These are phyloP conservation scores for Boletus pseudopeckii DNA, from an alignment of 768 basidiomycete species.

Conservation along the genomic window DNA sequence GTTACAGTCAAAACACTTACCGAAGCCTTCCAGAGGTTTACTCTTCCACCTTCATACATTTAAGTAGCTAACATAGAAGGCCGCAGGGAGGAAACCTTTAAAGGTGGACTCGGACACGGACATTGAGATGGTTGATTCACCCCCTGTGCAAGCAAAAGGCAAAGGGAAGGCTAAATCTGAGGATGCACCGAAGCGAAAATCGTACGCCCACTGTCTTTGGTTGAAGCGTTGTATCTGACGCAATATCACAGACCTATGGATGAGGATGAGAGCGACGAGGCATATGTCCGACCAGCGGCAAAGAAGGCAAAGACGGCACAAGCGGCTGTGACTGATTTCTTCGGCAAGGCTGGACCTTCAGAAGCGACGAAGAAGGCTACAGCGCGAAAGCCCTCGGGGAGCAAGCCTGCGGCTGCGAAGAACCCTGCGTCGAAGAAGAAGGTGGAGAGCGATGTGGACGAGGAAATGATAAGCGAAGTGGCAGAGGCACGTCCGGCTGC, in stretches of 20 bases:
- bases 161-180: conserved; percentile 45
- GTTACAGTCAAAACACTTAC: no score
- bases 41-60: no score
- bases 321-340: conserved; percentile 56
- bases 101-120: conserved; percentile 40
- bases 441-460: conserved; percentile 43
- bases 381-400: conserved; percentile 53
- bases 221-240: conserved; percentile 10
- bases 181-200: conserved; percentile 60
- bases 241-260: conserved; percentile 21
- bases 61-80: no score
- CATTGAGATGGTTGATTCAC: conserved; percentile 27
- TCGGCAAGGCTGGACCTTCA: conserved; percentile 41
- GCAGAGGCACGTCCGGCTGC: conserved; percentile 40
- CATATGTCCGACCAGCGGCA: conserved; percentile 41
- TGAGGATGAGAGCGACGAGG: conserved; percentile 40
- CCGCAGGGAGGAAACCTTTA: conserved; percentile 18
- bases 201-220: conserved; percentile 37
- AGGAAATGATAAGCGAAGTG: conserved; percentile 39
- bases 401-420: conserved; percentile 56
- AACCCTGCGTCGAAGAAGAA: conserved; percentile 42
- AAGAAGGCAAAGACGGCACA: conserved; percentile 51
- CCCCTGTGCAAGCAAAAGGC: conserved; percentile 31
- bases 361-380: conserved; percentile 40
- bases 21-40: no score